Conservation (phyloP, 805 yeast species). For the Wickerhamomyces alni region DNA sequence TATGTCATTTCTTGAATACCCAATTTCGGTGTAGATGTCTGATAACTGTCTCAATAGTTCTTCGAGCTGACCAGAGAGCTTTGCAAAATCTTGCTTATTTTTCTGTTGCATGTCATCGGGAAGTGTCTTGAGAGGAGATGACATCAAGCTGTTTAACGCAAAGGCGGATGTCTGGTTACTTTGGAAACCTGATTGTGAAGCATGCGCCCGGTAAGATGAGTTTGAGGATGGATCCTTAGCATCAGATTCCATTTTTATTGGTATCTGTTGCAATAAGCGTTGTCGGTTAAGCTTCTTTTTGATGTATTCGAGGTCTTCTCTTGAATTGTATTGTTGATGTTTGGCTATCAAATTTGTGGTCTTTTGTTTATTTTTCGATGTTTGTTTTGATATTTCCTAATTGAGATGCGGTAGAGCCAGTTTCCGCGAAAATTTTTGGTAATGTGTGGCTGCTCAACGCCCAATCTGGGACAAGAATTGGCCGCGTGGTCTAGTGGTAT, state of each 20-base stretch:
- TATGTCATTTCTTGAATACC: conserved; percentile 46
- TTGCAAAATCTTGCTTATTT: conserved; percentile 8
- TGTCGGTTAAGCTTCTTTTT: too few species aligned
- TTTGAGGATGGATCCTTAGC: neutral
- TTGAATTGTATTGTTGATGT: neutral
- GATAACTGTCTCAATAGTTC: conserved; percentile 33
- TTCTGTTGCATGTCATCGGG: conserved; percentile 5
- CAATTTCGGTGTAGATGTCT: conserved; percentile 44
- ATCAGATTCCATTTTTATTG: neutral
- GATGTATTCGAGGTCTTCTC: neutral
- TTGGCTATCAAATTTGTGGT: neutral
- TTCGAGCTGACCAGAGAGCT: conserved; percentile 14
- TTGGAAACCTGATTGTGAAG: neutral
- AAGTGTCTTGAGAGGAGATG: conserved; percentile 21
- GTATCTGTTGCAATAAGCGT: too few species aligned
- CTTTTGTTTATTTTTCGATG: neutral
- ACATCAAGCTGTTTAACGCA: conserved; percentile 8
- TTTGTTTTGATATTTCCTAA: conserved; percentile 3
- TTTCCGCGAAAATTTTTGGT: too few species aligned
- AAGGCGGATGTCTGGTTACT: neutral
- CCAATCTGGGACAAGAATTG: conserved; percentile 9
- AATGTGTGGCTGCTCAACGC: too few species aligned
- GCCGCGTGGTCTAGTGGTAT: conserved; percentile 30
- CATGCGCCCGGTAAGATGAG: neutral
- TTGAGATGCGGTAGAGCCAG: neutral